These are phyloP conservation scores for Monascus purpureus DNA, from an alignment of 495 filamentous ascomycete species.

Conservation along the genomic window DNA sequence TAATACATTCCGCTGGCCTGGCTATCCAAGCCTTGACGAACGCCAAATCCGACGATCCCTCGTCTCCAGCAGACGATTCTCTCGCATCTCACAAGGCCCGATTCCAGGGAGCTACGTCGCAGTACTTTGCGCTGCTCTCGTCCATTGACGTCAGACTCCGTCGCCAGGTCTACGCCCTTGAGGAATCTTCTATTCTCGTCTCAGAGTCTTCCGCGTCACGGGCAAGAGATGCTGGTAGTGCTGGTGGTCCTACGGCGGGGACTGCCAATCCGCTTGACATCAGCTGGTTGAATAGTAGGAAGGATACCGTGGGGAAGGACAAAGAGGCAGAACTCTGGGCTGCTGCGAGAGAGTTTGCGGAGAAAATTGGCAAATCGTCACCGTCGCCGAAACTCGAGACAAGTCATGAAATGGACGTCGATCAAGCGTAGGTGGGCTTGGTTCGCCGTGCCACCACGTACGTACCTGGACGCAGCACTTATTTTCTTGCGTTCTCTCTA, in stretches of 20 bases:
- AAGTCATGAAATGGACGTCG: slow-evolving; percentile 20
- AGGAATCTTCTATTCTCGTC: slow-evolving; percentile 62
- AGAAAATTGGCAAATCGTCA: slow-evolving; percentile 15
- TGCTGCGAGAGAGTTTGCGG: slow-evolving; percentile 38
- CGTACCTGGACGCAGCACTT: too few species aligned
- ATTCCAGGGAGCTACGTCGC: slow-evolving; percentile 47
- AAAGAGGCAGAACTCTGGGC: slow-evolving; percentile 71
- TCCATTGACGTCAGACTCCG: slow-evolving; percentile 55
- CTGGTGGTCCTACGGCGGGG: slow-evolving; percentile 9
- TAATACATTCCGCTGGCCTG: slow-evolving; percentile 53
- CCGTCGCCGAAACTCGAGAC: not conserved
- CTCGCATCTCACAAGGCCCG: slow-evolving; percentile 39
- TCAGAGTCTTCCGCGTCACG: slow-evolving; percentile 13
- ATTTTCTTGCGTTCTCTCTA: too few species aligned
- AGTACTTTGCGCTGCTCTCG: slow-evolving; percentile 56
- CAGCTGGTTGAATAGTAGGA: slow-evolving; percentile 72
- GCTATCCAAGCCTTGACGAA: slow-evolving; percentile 58
- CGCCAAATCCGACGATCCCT: slow-evolving; percentile 17
- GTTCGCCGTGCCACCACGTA: too few species aligned
- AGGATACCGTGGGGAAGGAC: slow-evolving; percentile 58
- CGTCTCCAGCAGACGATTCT: slow-evolving; percentile 19
- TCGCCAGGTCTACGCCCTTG: slow-evolving; percentile 66
- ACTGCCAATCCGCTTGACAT: slow-evolving; percentile 46
- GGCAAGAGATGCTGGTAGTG: slow-evolving; percentile 12
- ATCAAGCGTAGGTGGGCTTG: slow-evolving; percentile 9